Evolutionary conservation across 305 asterid species (phyloP).

Genomic region (Fraxinus paxiana): DNA sequence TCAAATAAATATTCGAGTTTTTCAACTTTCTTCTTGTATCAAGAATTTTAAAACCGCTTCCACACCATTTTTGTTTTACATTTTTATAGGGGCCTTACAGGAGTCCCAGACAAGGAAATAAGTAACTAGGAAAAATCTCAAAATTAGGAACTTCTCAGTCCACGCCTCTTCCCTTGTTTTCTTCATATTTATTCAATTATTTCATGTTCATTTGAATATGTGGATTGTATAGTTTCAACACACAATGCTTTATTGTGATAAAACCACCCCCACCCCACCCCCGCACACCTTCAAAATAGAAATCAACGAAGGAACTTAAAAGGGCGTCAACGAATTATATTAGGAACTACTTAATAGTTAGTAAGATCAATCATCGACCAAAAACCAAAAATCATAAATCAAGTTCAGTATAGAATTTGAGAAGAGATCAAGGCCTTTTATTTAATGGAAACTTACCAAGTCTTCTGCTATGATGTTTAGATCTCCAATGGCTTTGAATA

Average conservation of each 20-base stretch:
- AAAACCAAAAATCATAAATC: background rate
- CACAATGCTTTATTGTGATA: background rate
- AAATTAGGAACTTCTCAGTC: background rate
- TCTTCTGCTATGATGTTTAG: slow-evolving; percentile 93
- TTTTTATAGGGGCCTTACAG: background rate
- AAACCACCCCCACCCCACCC: background rate
- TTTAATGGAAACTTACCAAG: slow-evolving; percentile 53
- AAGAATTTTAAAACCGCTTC: background rate
- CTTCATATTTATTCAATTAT: background rate
- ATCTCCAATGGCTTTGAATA: slow-evolving; percentile 69
- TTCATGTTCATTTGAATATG: background rate
- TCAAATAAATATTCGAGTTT: too few relatives aligned
- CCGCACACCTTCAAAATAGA: background rate
- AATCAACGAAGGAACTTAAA: background rate
- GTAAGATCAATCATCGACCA: background rate
- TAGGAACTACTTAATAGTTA: background rate
- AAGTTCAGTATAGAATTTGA: background rate
- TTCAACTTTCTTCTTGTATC: background rate
- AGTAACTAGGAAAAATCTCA: background rate
- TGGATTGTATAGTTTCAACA: background rate
- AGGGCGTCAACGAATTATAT: background rate
- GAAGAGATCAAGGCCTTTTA: background rate
- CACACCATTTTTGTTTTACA: background rate
- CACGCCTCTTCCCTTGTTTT: background rate
- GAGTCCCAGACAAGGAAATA: background rate